phyloP scores from a whole-genome alignment of 805 yeast species.

The Candida alai region DNA sequence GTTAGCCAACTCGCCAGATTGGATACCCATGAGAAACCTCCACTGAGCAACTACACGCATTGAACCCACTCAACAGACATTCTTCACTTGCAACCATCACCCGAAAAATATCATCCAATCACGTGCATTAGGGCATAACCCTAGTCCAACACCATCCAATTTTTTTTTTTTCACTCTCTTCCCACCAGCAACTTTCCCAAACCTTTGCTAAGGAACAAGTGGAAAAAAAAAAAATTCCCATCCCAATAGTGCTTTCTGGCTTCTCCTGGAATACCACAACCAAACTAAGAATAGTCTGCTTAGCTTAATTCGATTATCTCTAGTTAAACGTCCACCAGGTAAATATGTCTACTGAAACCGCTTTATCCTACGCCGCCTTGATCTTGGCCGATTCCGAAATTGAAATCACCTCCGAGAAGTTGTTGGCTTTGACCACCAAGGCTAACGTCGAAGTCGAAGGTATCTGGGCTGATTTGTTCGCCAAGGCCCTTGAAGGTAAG shows the following conservation, averaged over 20 bases:
- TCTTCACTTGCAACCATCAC: not conserved
- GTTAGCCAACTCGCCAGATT: no score
- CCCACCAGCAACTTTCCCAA: not conserved
- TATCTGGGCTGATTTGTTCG: conserved; percentile 46
- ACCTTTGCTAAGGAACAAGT: not conserved
- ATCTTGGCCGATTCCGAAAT: conserved; percentile 47
- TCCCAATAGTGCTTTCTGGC: conserved; percentile 5
- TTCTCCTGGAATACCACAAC: no score
- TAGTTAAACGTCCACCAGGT: conserved; percentile 25
- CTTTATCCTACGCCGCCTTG: conserved; percentile 49
- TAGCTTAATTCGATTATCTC: conserved; percentile 48
- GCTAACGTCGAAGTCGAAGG: conserved; percentile 44
- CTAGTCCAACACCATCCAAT: not conserved
- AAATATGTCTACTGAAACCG: conserved; percentile 45
- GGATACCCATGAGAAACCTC: no score
- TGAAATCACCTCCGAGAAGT: conserved; percentile 45
- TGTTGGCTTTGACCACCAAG: conserved; percentile 34
- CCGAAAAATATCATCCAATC: no score
- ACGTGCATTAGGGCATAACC: conserved; percentile 4
- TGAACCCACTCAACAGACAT: no score
- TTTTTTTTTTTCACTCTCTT: not conserved
- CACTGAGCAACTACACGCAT: no score
- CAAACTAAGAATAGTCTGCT: conserved; percentile 49
- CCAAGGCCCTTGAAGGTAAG: conserved; percentile 46
- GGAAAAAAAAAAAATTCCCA: conserved; percentile 1